Evolutionary conservation across 179 eudicot species (phyloP).

Genomic region (Spergularia azorica): DNA sequence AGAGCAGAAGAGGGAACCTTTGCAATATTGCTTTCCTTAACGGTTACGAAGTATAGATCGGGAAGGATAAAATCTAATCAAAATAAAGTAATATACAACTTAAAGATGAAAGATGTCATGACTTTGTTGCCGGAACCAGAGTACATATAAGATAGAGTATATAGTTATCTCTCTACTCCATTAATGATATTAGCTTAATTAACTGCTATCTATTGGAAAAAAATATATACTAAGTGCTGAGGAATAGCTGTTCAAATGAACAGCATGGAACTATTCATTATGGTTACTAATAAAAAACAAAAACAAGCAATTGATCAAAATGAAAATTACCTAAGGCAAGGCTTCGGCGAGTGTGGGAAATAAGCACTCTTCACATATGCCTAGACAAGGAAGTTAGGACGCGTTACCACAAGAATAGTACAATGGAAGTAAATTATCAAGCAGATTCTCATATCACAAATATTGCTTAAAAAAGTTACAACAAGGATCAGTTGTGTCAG

Average conservation of each 20-base stretch:
- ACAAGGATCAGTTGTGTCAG: not conserved
- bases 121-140: not conserved
- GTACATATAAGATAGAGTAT: not conserved
- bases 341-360: slow-evolving; percentile 87
- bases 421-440: not conserved
- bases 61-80: too few species aligned
- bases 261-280: not conserved
- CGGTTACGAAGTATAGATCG: too few species aligned
- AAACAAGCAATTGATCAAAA: slow-evolving; percentile 8
- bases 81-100: not conserved
- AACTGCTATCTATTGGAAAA: not conserved
- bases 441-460: not conserved
- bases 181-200: too few species aligned
- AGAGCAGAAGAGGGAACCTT: too few species aligned
- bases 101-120: not conserved
- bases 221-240: not conserved
- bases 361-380: slow-evolving; percentile 77
- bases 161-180: not conserved
- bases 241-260: not conserved
- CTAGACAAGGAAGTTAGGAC: slow-evolving; percentile 36
- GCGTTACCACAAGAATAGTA: not conserved
- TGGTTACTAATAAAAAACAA: not conserved
- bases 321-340: slow-evolving; percentile 74
- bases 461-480: too few species aligned
- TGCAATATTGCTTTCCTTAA: too few species aligned